These are phyloP conservation scores for Penicillium soppii DNA, from an alignment of 495 filamentous ascomycete species.

Conservation along the genomic window DNA sequence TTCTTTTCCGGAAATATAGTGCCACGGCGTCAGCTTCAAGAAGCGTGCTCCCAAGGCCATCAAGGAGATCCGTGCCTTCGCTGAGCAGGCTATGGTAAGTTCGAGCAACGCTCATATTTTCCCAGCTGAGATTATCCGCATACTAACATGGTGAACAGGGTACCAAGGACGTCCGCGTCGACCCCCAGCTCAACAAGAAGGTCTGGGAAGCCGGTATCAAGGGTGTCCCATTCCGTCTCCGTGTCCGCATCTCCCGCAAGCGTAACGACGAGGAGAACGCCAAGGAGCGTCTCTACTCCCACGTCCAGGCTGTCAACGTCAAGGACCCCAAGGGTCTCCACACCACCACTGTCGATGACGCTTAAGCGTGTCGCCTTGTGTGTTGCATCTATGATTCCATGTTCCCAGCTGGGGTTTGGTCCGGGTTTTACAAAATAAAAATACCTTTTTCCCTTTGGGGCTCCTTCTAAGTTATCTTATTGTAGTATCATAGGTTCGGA, in stretches of 20 bases:
- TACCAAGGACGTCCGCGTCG: constrained; percentile 94
- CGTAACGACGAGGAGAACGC: constrained; percentile 99
- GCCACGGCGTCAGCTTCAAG: constrained; percentile 98
- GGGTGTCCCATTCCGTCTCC: constrained; percentile 94
- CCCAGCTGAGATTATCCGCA: neutral
- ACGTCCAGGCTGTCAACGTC: constrained; percentile 98
- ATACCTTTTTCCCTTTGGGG: constrained; percentile 22
- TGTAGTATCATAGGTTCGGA: too few relatives aligned
- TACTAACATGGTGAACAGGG: constrained; percentile 56
- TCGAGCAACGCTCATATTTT: neutral
- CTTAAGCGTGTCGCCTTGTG: constrained; percentile 33
- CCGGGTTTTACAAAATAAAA: constrained; percentile 31
- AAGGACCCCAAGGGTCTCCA: constrained; percentile 97
- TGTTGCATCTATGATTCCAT: constrained; percentile 32
- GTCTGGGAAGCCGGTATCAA: constrained; percentile 99
- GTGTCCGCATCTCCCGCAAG: constrained; percentile 96
- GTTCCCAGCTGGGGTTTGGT: constrained; percentile 26
- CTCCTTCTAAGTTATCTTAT: neutral
- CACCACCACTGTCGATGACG: constrained; percentile 71
- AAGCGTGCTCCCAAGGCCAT: constrained; percentile 97
- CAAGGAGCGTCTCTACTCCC: constrained; percentile 97
- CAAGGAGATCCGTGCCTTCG: constrained; percentile 98
- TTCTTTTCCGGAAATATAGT: constrained; percentile 54
- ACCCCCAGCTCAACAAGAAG: constrained; percentile 99
- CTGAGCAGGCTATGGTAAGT: constrained; percentile 91